Conservation (phyloP, 176 grass and related monocot genomes). For the Eleusine coracana region DNA sequence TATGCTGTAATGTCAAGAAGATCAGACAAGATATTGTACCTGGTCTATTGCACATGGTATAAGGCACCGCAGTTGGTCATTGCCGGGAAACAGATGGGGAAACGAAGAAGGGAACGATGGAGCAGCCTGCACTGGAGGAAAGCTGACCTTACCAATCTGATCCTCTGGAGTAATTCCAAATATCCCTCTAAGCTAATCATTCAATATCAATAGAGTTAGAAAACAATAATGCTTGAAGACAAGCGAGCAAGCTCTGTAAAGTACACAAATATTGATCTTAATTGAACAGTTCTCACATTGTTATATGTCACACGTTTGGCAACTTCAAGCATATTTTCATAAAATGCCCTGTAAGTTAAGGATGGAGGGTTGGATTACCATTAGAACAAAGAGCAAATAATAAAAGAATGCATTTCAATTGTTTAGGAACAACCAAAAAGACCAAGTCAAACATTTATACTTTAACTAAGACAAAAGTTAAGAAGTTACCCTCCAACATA, state of each 20-base stretch:
- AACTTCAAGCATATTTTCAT: constrained; percentile 86
- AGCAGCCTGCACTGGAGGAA: constrained; percentile 92
- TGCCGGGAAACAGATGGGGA: constrained; percentile 79
- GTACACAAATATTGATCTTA: background rate
- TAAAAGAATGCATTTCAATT: too few species aligned
- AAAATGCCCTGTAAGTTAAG: constrained; percentile 65
- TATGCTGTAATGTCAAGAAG: background rate
- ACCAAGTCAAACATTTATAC: background rate
- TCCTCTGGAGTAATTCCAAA: constrained; percentile 93
- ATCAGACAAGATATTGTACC: constrained; percentile 53
- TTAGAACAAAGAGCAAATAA: too few species aligned
- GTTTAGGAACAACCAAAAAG: too few species aligned
- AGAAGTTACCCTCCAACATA: constrained; percentile 83
- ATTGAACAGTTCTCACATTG: constrained; percentile 60
- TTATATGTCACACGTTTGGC: constrained; percentile 86
- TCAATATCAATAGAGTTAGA: background rate
- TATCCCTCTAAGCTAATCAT: constrained; percentile 74
- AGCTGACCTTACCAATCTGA: constrained; percentile 84
- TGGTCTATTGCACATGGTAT: constrained; percentile 98
- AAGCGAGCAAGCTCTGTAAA: constrained; percentile 5
- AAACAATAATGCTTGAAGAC: background rate
- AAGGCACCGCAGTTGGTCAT: constrained; percentile 79
- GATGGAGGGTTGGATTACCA: constrained; percentile 8
- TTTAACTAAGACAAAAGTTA: background rate
- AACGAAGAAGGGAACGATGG: constrained; percentile 96